A percentile compares a stretch with the other conserved stretches of the same genome.
phyloP scores from a whole-genome alignment of 2,329 filamentous ascomycete species.

The Orbilia oligospora region DNA sequence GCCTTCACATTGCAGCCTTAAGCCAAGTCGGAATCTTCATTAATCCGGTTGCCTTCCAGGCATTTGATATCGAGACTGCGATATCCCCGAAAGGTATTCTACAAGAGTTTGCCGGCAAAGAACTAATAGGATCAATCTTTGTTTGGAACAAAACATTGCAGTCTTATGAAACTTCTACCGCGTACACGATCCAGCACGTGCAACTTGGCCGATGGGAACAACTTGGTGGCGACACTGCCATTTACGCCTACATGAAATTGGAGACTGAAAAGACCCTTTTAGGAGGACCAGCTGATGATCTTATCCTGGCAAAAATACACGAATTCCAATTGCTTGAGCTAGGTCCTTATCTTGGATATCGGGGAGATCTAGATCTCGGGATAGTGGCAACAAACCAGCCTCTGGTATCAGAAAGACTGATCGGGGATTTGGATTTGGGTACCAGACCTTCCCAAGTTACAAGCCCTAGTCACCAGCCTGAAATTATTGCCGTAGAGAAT shows the following conservation, averaged over 20 bases:
- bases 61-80: background rate
- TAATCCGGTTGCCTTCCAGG: background rate
- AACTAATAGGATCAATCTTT: background rate
- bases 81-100: background rate
- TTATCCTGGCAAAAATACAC: background rate
- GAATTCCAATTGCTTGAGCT: background rate
- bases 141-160: background rate
- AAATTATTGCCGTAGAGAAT: too few relatives aligned
- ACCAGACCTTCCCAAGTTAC: too few relatives aligned
- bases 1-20: background rate
- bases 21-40: background rate
- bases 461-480: too few relatives aligned
- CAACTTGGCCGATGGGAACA: background rate
- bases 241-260: background rate
- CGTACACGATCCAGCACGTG: background rate
- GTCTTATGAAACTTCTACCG: background rate
- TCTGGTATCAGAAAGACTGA: too few relatives aligned
- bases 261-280: background rate
- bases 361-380: too few relatives aligned
- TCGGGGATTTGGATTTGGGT: too few relatives aligned
- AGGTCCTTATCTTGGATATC: background rate
- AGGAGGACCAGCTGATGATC: background rate
- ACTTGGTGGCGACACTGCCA: background rate
- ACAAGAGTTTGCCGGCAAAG: background rate
- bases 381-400: too few relatives aligned